Conservation (phyloP, 73 alveolate genomes). For the Stentor roeselii region DNA sequence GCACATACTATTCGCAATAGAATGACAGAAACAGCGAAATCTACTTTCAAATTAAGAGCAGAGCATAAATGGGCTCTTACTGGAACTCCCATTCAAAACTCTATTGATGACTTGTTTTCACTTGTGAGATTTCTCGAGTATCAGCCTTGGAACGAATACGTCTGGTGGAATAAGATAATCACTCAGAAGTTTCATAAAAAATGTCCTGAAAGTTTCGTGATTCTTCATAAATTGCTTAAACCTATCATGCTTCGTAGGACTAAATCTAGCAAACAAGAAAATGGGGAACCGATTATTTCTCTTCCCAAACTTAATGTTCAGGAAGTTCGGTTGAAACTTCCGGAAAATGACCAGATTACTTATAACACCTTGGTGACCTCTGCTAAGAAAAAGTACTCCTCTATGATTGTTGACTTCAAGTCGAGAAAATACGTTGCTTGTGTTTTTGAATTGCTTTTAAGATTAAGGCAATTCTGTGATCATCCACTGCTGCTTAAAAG, state of each 20-base stretch:
- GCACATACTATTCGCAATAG: conserved; percentile 41
- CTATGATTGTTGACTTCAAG: conserved; percentile 34
- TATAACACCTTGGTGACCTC: conserved; percentile 36
- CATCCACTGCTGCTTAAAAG: conserved; percentile 44
- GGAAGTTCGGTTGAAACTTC: conserved; percentile 19
- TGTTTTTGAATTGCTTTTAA: conserved; percentile 44
- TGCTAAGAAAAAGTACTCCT: conserved; percentile 38
- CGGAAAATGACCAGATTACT: conserved; percentile 33
- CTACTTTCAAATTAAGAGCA: conserved; percentile 39
- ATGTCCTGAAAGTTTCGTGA: conserved; percentile 32
- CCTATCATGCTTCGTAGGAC: conserved; percentile 61
- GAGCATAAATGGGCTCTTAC: conserved; percentile 58
- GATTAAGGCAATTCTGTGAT: conserved; percentile 56
- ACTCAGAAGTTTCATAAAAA: conserved; percentile 48
- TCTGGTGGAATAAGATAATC: conserved; percentile 54
- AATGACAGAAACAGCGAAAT: conserved; percentile 39
- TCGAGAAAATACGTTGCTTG: conserved; percentile 35
- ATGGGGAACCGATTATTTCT: conserved; percentile 35
- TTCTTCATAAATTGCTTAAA: conserved; percentile 31
- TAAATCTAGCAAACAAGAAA: conserved; percentile 32
- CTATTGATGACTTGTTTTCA: conserved; percentile 44
- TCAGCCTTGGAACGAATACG: conserved; percentile 60
- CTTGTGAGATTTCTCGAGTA: conserved; percentile 39
- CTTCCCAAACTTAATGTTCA: conserved; percentile 42
- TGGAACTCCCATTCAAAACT: conserved; percentile 55